Evolutionary conservation across 2,329 filamentous ascomycete genomes (phyloP).

Genomic region (Tetracladium maxilliforme): DNA sequence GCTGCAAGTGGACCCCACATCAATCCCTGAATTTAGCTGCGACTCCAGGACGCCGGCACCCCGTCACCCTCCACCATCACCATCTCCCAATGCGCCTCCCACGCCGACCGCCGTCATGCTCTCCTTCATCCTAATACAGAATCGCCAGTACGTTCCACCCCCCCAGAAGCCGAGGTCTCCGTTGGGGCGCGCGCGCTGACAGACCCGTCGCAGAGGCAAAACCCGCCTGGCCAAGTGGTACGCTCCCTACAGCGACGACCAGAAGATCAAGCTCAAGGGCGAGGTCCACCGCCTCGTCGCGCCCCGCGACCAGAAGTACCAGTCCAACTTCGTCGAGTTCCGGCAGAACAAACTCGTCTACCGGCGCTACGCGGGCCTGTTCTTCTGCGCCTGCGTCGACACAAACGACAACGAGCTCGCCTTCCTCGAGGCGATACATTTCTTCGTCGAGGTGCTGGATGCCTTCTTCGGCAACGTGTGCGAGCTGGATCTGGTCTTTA

Average conservation of each 20-base stretch:
- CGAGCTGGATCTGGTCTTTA: conserved; percentile 82
- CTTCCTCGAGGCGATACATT: conserved; percentile 94
- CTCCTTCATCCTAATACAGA: conserved; percentile 83
- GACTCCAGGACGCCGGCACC: too few relatives aligned
- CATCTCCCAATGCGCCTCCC: background rate
- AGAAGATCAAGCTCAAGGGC: conserved; percentile 98
- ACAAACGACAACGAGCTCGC: conserved; percentile 98
- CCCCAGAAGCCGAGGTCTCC: conserved; percentile 1
- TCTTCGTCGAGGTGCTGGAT: conserved; percentile 98
- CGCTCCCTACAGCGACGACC: conserved; percentile 93
- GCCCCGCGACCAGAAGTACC: conserved; percentile 96
- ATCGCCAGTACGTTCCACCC: conserved; percentile 51
- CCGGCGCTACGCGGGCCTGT: conserved; percentile 89
- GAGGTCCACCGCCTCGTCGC: conserved; percentile 97
- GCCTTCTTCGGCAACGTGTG: conserved; percentile 98
- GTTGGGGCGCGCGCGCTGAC: conserved; percentile 3
- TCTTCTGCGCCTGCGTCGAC: conserved; percentile 99
- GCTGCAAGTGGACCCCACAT: too few relatives aligned
- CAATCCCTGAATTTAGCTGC: too few relatives aligned
- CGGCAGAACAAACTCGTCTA: conserved; percentile 95
- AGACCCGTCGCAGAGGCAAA: conserved; percentile 57
- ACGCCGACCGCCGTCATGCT: conserved; percentile 31
- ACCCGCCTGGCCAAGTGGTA: conserved; percentile 99
- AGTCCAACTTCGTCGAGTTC: conserved; percentile 98
- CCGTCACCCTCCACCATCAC: too few relatives aligned